Base-by-base conservation (phyloP, 768 basidiomycete genomes). In the Lactarius trivialis region DNA sequence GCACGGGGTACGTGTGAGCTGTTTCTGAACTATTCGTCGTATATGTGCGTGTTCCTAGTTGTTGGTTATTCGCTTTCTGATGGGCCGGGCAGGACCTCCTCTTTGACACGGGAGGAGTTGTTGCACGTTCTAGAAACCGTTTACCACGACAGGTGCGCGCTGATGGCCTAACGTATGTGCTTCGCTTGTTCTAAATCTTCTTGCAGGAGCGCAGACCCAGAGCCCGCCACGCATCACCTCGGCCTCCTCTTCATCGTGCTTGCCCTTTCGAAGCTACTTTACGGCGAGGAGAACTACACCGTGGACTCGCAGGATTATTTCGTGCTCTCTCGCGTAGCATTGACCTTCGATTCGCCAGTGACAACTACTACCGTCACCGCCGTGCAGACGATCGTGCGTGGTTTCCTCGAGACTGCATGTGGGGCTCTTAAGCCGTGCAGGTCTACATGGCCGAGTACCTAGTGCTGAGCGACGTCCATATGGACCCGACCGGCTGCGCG, bases 161-260 rank as follows among this genome's bases (percentile, higher is more conserved):
- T 17, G 39, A 19, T 11, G 3, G 30, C 26, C 28, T 24, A 39
- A 49, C 45, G 1, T 62, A n/a, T n/a, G 50, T 50, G 7, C 37
- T 45, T 36, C 49, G 28, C 19, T 33, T 19, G 17, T 58, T n/a
- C 37, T 54, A 49, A 50, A 1, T 6, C 3, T 55, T 55, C 6
- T 37, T n/a, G 32, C 60, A 80, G 80, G 15, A 76, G 74, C 4
- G 76, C 76, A 14, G 76, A 77, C 50, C 67, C 66, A 41, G 69
- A 69, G 7, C 70, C 75, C 8, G 72, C 71, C n/a, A 73, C 79
- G n/a, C 84, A 88, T 61, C 72, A 79, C 1, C 73, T 89, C 17
- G 77, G 86, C 0, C 76, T 90, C 30, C 76, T 91, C 21, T 88
- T 85, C 69, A 79, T 80, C 48, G 71, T 89, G 14, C 84, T 91